phyloP scores from a whole-genome alignment of 495 filamentous ascomycete genomes.

The Staphylotrichum longicolle region DNA sequence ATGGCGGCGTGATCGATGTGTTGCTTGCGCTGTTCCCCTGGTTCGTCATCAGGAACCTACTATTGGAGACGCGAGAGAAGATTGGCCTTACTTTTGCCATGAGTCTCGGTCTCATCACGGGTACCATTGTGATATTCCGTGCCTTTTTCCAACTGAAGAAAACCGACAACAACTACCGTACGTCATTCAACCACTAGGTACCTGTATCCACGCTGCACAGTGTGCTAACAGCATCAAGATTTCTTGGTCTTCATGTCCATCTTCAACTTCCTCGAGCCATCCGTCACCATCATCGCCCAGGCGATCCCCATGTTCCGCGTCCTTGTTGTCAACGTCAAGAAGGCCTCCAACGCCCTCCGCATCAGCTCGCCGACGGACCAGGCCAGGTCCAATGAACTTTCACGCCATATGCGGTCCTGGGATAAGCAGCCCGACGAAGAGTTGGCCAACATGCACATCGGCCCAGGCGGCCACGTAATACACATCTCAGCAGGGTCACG shows the following conservation, averaged over 20 bases:
- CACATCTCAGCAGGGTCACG: background rate
- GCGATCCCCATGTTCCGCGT: conserved; percentile 29
- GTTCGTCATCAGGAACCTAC: conserved; percentile 34
- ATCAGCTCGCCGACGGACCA: conserved; percentile 10
- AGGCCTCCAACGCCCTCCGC: conserved; percentile 1
- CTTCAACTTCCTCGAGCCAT: conserved; percentile 29
- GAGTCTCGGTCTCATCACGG: conserved; percentile 33
- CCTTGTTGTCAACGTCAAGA: conserved; percentile 22
- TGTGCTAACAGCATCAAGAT: conserved; percentile 14
- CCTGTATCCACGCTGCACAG: background rate
- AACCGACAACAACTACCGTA: conserved; percentile 25
- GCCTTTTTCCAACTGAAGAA: conserved; percentile 20
- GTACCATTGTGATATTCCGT: conserved; percentile 25
- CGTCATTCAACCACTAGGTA: background rate
- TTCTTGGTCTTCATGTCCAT: conserved; percentile 29
- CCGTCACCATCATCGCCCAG: conserved; percentile 27
- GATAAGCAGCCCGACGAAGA: background rate
- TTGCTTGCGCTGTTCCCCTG: conserved; percentile 36
- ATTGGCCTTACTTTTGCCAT: conserved; percentile 35
- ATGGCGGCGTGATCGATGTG: conserved; percentile 35
- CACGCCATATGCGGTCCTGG: background rate
- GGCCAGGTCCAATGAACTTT: background rate
- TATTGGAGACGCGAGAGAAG: conserved; percentile 36
- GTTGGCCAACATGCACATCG: background rate
- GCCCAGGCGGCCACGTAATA: background rate